These are phyloP conservation scores for Calocera cornea DNA, from an alignment of 768 basidiomycete genomes.

Conservation along the genomic window DNA sequence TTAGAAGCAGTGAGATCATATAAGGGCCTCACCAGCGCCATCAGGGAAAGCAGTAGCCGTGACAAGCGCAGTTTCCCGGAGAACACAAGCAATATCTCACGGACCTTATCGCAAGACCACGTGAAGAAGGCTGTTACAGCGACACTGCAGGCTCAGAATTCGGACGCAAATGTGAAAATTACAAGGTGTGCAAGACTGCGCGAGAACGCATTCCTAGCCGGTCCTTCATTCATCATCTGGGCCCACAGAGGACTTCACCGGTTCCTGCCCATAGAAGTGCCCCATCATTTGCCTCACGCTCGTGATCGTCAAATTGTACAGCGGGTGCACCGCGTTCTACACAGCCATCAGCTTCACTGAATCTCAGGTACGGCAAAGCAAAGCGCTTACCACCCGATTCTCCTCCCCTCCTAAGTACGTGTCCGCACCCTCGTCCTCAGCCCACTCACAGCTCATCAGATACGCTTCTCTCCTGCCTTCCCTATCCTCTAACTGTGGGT, in stretches of 20 bases:
- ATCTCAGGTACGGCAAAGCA: no score
- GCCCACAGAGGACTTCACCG: not conserved
- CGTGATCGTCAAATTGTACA: conserved; percentile 62
- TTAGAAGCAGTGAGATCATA: no score
- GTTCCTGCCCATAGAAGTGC: conserved; percentile 53
- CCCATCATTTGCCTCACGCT: conserved; percentile 53
- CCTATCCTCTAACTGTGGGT: conserved; percentile 22
- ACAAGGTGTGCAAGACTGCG: not conserved
- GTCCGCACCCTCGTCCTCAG: conserved; percentile 42
- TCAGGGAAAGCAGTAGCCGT: no score
- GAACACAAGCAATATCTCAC: no score
- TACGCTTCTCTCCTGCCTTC: conserved; percentile 37
- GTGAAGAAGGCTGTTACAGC: no score
- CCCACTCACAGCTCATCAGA: conserved; percentile 46
- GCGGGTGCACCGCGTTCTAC: conserved; percentile 70
- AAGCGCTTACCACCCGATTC: conserved; percentile 48
- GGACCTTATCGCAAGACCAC: no score
- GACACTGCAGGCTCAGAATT: no score
- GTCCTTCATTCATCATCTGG: not conserved
- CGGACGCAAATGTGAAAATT: no score
- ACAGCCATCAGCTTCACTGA: not conserved
- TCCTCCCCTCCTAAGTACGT: conserved; percentile 43
- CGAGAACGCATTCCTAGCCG: not conserved
- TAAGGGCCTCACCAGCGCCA: no score
- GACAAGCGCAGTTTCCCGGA: no score